Conservation (phyloP, 139 green algal species). For the Chlorella sp. region DNA sequence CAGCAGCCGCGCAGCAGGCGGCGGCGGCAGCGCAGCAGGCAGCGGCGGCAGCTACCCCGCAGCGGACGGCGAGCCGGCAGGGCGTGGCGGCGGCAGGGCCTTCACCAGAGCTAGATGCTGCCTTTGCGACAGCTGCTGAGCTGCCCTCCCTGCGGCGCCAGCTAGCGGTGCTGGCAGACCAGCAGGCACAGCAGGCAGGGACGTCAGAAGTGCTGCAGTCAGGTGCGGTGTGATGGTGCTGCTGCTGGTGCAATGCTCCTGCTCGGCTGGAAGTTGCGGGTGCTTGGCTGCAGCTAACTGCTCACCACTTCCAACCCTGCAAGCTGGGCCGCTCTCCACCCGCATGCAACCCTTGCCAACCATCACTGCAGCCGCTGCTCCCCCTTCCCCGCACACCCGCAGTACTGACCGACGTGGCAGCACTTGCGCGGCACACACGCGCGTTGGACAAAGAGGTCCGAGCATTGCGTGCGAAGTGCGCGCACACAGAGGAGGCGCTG, state of each 20-base stretch:
- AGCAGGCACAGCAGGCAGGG: conserved; percentile 20
- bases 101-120: background rate
- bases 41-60: background rate
- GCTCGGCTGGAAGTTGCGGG: background rate
- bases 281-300: background rate
- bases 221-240: background rate
- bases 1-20: background rate
- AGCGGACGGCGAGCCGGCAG: background rate
- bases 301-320: background rate
- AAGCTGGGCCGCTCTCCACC: background rate
- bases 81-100: background rate
- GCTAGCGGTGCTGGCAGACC: conserved; percentile 1
- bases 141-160: background rate
- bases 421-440: conserved; percentile 27
- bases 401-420: conserved; percentile 12
- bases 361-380: background rate
- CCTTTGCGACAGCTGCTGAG: background rate
- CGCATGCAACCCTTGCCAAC: background rate
- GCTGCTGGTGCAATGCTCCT: background rate
- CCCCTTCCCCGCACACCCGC: background rate
- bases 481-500: conserved; percentile 28
- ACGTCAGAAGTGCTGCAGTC: conserved; percentile 2
- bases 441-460: conserved; percentile 23
- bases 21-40: conserved; percentile 5
- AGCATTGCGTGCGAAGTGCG: background rate